Evolutionary conservation across 139 green algal genomes (phyloP).

Genomic region (Nannochloris sp.): DNA sequence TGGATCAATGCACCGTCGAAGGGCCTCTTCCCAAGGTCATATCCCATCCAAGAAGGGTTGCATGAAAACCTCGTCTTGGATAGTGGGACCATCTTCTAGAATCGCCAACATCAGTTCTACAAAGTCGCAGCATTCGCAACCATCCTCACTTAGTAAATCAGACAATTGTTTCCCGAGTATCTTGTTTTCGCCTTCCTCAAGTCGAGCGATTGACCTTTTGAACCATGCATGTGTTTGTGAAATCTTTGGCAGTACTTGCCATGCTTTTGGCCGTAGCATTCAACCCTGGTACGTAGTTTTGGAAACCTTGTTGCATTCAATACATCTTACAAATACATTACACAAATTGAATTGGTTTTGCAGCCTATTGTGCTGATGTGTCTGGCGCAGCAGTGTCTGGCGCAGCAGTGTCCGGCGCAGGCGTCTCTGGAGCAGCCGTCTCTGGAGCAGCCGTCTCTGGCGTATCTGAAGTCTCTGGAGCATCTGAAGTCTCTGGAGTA

Average conservation of each 20-base stretch:
- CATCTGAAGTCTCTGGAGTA: neutral
- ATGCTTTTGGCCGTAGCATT: slow-evolving; percentile 4
- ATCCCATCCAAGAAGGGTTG: too few relatives aligned
- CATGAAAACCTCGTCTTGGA: too few relatives aligned
- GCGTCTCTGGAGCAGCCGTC: neutral
- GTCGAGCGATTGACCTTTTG: too few relatives aligned
- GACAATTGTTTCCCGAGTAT: too few relatives aligned
- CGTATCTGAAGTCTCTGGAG: neutral
- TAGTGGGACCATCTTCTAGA: too few relatives aligned
- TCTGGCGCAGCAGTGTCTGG: neutral
- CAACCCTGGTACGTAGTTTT: slow-evolving; percentile 4
- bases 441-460: neutral
- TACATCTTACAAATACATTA: neutral
- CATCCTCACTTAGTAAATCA: too few relatives aligned
- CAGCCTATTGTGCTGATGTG: neutral
- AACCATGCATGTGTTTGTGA: too few relatives aligned
- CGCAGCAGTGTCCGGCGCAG: neutral
- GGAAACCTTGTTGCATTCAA: neutral
- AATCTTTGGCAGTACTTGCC: slow-evolving; percentile 3
- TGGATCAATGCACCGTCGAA: too few relatives aligned
- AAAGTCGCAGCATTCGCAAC: too few relatives aligned
- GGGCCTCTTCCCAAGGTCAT: too few relatives aligned
- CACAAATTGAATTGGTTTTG: neutral
- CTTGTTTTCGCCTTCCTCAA: too few relatives aligned
- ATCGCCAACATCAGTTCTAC: too few relatives aligned